A percentile compares a stretch with the other conserved stretches of the same genome.
Conservation (phyloP, 2,329 filamentous ascomycete genomes). For the Alternaria ventricosa region DNA sequence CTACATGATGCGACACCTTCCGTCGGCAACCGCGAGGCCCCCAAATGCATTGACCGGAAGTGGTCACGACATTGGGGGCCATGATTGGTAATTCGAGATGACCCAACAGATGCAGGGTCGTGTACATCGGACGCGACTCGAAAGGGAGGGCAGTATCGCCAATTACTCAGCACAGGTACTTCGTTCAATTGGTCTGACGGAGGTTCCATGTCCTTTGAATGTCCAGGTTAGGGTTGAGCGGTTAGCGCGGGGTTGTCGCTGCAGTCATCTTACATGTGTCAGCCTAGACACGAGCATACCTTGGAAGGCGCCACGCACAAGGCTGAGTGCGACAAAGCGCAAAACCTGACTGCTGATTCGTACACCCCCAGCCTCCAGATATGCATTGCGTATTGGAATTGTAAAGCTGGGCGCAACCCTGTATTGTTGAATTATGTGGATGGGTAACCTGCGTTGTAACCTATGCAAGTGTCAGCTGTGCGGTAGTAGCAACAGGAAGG, state of each 20-base stretch:
- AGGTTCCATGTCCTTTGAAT: neutral
- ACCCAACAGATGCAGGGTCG: neutral
- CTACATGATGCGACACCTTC: neutral
- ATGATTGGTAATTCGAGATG: neutral
- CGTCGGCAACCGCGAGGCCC: neutral
- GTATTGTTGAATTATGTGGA: neutral
- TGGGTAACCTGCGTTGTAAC: neutral
- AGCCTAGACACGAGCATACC: neutral
- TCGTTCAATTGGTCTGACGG: neutral
- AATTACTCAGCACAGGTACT: neutral
- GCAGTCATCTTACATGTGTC: neutral
- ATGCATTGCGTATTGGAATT: neutral
- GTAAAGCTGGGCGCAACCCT: neutral
- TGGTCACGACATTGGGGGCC: neutral
- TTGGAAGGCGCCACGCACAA: neutral
- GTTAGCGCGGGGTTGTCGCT: neutral
- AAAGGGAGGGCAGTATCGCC: neutral
- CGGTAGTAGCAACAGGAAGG: neutral
- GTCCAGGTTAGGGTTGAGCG: neutral
- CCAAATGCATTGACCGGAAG: neutral
- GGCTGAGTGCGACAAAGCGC: neutral
- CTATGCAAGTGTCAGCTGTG: neutral
- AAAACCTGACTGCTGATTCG: neutral
- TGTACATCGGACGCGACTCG: neutral
- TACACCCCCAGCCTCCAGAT: neutral